Percentiles rank a stretch among this genome's conserved stretches.
These are phyloP conservation scores for Picochlorum sp. DNA, from an alignment of 139 green algal species.

Conservation along the genomic window DNA sequence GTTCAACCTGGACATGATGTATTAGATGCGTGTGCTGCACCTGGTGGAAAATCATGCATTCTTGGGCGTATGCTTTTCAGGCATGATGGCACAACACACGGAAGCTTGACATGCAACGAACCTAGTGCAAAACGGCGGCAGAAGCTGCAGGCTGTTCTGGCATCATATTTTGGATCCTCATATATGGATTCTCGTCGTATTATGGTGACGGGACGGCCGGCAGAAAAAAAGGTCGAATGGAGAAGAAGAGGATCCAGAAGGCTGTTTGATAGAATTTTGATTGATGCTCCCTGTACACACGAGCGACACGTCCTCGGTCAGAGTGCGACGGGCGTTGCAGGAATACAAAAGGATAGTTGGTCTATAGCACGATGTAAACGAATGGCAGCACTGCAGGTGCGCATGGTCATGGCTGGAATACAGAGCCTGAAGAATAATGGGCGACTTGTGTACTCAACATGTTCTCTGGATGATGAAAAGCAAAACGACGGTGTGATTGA, in stretches of 20 bases:
- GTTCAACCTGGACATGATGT: not conserved
- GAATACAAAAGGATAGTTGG: slow-evolving; percentile 29
- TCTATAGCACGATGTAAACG: slow-evolving; percentile 31
- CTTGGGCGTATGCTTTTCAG: not conserved
- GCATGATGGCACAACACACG: not conserved
- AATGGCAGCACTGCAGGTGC: slow-evolving; percentile 38
- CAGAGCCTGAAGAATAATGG: slow-evolving; percentile 41
- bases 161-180: not conserved
- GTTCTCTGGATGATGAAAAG: slow-evolving; percentile 31
- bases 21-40: slow-evolving; percentile 4
- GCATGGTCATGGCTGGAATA: slow-evolving; percentile 35
- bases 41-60: not conserved
- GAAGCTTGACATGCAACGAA: slow-evolving; percentile 4
- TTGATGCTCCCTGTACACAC: slow-evolving; percentile 60
- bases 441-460: slow-evolving; percentile 60
- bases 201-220: not conserved
- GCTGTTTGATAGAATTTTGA: slow-evolving; percentile 46
- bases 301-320: slow-evolving; percentile 50
- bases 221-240: not conserved
- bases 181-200: not conserved
- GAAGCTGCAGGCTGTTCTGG: not conserved
- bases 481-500: slow-evolving; percentile 56
- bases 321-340: not conserved
- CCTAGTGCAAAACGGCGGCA: not conserved
- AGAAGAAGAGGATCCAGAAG: not conserved